Evolutionary conservation across 768 basidiomycete genomes (phyloP).

Genomic region (Boletales sp.): DNA sequence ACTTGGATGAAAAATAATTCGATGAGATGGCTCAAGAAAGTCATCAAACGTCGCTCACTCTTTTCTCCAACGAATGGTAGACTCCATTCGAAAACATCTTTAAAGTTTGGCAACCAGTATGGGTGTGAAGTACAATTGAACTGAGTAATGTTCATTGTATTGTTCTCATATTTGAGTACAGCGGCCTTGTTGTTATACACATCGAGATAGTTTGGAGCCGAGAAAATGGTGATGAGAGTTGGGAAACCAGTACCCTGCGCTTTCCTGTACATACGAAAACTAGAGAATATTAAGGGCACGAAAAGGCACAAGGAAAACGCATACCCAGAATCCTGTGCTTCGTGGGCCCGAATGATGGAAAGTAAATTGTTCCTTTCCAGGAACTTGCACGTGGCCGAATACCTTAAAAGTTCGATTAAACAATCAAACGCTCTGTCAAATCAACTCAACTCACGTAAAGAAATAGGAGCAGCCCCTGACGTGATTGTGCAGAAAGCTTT

Average conservation of each 20-base stretch:
- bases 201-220: conserved; percentile 95
- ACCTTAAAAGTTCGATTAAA: conserved; percentile 37
- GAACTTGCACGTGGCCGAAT: conserved; percentile 89
- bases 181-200: conserved; percentile 96
- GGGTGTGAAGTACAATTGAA: conserved; percentile 80
- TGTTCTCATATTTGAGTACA: conserved; percentile 95
- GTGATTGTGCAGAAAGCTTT: conserved; percentile 67
- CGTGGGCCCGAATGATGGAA: conserved; percentile 94
- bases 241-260: conserved; percentile 93
- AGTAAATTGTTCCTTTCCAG: conserved; percentile 87
- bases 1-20: conserved; percentile 51
- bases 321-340: conserved; percentile 94
- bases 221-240: conserved; percentile 96
- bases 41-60: conserved; percentile 50
- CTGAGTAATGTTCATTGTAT: conserved; percentile 93
- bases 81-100: conserved; percentile 98
- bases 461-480: conserved; percentile 74
- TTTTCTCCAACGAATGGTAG: conserved; percentile 96
- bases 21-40: not conserved
- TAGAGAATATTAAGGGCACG: conserved; percentile 22
- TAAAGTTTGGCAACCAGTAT: conserved; percentile 96
- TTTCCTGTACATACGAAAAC: conserved; percentile 92
- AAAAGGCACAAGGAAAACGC: conserved; percentile 17
- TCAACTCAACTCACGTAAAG: conserved; percentile 52
- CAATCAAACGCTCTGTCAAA: not conserved